phyloP scores from a whole-genome alignment of 2,329 filamentous ascomycete genomes.

The Cladophialophora yegresii region DNA sequence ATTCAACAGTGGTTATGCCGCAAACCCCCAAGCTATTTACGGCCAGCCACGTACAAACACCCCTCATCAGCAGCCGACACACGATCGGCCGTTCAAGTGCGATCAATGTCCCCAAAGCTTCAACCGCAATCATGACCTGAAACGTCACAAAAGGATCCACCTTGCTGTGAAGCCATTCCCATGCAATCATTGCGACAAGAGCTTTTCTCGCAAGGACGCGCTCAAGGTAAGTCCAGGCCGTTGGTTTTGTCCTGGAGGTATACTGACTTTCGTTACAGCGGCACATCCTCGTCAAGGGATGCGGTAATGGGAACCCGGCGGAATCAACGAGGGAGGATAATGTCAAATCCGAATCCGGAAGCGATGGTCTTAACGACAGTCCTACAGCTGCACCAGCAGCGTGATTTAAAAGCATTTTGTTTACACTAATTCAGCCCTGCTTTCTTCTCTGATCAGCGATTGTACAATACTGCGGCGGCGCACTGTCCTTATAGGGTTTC shows the following conservation, averaged over 20 bases:
- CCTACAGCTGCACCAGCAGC: slow-evolving; percentile 27
- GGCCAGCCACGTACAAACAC: slow-evolving; percentile 54
- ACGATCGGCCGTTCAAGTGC: slow-evolving; percentile 91
- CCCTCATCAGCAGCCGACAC: slow-evolving; percentile 57
- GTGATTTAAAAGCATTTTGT: slow-evolving; percentile 12
- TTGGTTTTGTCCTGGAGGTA: slow-evolving; percentile 7
- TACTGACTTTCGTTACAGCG: slow-evolving; percentile 51
- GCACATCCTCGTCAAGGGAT: slow-evolving; percentile 69
- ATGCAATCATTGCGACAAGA: slow-evolving; percentile 89
- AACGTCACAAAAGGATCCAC: slow-evolving; percentile 94
- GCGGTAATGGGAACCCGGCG: slow-evolving; percentile 50
- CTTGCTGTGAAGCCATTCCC: slow-evolving; percentile 94
- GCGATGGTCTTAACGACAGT: slow-evolving; percentile 30
- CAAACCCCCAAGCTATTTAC: slow-evolving; percentile 63
- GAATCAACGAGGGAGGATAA: slow-evolving; percentile 29
- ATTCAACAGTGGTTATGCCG: slow-evolving; percentile 64
- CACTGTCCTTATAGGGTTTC: not conserved
- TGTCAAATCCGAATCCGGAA: slow-evolving; percentile 35
- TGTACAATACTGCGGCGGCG: slow-evolving; percentile 28
- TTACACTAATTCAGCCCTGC: not conserved
- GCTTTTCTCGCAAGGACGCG: slow-evolving; percentile 94
- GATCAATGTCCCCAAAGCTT: slow-evolving; percentile 91
- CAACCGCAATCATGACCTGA: slow-evolving; percentile 93
- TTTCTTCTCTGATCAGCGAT: slow-evolving; percentile 8
- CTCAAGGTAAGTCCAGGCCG: slow-evolving; percentile 71